These are phyloP conservation scores for Castanea mollissima DNA, from an alignment of 306 rosid species.

Conservation along the genomic window DNA sequence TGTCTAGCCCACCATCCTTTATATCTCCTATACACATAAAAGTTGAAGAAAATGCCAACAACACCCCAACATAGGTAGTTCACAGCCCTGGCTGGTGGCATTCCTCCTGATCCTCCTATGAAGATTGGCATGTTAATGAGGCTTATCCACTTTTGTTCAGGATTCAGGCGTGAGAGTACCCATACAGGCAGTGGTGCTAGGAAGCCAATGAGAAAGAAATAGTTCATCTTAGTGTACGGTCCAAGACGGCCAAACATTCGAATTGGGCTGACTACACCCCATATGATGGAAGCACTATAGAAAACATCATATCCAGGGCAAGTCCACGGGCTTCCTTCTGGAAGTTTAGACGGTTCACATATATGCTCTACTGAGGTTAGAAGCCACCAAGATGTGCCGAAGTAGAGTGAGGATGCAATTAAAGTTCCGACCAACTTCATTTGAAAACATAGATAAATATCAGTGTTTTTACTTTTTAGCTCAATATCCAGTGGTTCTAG, in stretches of 20 bases:
- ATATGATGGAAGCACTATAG: constrained; percentile 74
- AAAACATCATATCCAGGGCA: constrained; percentile 65
- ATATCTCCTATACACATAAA: constrained; percentile 36
- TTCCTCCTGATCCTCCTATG: constrained; percentile 16
- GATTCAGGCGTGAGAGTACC: constrained; percentile 40
- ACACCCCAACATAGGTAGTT: constrained; percentile 49
- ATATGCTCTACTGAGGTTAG: constrained; percentile 41
- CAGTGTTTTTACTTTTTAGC: background rate
- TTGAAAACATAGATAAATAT: background rate
- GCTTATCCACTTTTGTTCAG: constrained; percentile 45
- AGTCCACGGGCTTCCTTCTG: constrained; percentile 73
- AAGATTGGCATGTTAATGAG: constrained; percentile 65
- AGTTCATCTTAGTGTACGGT: constrained; percentile 46
- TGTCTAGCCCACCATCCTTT: constrained; percentile 73
- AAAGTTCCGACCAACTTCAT: constrained; percentile 55
- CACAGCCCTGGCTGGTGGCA: constrained; percentile 46
- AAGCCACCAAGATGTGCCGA: constrained; percentile 77
- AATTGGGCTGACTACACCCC: constrained; percentile 71
- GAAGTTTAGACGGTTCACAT: constrained; percentile 31
- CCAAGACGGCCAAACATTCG: constrained; percentile 59
- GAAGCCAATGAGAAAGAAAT: constrained; percentile 60
- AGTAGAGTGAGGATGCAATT: constrained; percentile 44
- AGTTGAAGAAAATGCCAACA: constrained; percentile 66
- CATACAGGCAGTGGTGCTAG: constrained; percentile 57
- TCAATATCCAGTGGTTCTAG: background rate